These are phyloP conservation scores for Cucurbita argyrosperma DNA, from an alignment of 306 rosid species.

Conservation along the genomic window DNA sequence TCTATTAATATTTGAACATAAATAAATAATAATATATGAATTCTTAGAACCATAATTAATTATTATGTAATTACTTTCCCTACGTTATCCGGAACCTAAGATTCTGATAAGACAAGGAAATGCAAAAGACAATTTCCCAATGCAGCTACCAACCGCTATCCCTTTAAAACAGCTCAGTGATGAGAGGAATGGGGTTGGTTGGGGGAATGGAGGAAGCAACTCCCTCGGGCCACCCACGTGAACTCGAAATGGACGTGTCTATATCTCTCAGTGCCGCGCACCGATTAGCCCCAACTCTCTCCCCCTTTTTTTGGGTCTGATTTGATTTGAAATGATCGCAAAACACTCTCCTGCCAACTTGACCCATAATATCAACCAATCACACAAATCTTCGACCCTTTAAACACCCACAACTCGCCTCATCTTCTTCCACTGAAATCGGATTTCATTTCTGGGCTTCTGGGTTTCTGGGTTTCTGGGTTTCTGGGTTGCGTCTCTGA, in stretches of 20 bases:
- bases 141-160: too few relatives aligned
- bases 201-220: not conserved
- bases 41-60: too few relatives aligned
- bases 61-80: too few relatives aligned
- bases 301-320: not conserved
- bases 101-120: too few relatives aligned
- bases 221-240: conserved; percentile 2
- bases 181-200: not conserved
- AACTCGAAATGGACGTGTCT: not conserved
- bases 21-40: too few relatives aligned
- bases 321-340: not conserved
- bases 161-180: too few relatives aligned
- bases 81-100: too few relatives aligned
- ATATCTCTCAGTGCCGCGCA: not conserved
- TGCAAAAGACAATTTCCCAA: too few relatives aligned
- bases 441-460: not conserved
- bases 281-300: not conserved
- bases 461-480: not conserved
- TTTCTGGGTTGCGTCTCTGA: not conserved
- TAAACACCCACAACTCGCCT: not conserved
- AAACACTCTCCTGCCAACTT: not conserved
- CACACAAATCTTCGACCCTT: not conserved
- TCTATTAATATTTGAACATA: too few relatives aligned
- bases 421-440: not conserved
- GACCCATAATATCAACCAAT: too few relatives aligned